Base-by-base conservation (phyloP, 805 yeast species). In the Monosporozyma aerobia region DNA sequence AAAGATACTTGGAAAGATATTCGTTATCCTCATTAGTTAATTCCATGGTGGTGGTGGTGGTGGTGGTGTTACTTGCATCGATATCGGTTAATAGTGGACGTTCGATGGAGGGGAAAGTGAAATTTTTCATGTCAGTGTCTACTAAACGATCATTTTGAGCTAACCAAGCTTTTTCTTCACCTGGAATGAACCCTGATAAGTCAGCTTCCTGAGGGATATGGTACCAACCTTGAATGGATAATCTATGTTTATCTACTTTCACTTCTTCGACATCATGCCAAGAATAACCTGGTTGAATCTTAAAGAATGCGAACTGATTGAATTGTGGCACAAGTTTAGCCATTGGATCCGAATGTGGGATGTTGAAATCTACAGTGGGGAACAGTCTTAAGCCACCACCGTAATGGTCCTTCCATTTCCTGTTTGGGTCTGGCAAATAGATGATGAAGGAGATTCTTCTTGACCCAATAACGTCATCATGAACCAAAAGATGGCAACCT, bases 191-290 rank as follows among this genome's bases (percentile, higher is more conserved):
- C 0, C 97, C 98, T 35, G 79, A 7, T 19, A 39, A 82, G 69
- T 94, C 99, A 9, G 96, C 97, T 10, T 72, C 73, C 66, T 94
- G 98, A 3, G 99, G 99, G 50, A 90, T 87, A 68, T 94, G 99
- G 65, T 92, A 95, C 99, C 99, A 95, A 1, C 99, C 99, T 63
- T 94, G 97, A 55, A 94, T 88, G 0, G 96, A 87, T 37, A 94
- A 73, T 63, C 99, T 77, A 57, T 90, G 95, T 64, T 85, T 87
- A 63, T 90, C 96, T 1, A 83, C 96, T 55, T 84, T 78, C 1
- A 95, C 99, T 68, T 94, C 99, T 70, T 95, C 98, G 11, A 94
- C 99, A 62, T 95, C 99, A 68, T 94, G 99, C 77, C 94, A 94
- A 1, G 96, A 87, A 48, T 85, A 78, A 0, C 99, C 99, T 0